Evolutionary conservation across 2,329 filamentous ascomycete species (phyloP).

Genomic region (Alternaria sp.): DNA sequence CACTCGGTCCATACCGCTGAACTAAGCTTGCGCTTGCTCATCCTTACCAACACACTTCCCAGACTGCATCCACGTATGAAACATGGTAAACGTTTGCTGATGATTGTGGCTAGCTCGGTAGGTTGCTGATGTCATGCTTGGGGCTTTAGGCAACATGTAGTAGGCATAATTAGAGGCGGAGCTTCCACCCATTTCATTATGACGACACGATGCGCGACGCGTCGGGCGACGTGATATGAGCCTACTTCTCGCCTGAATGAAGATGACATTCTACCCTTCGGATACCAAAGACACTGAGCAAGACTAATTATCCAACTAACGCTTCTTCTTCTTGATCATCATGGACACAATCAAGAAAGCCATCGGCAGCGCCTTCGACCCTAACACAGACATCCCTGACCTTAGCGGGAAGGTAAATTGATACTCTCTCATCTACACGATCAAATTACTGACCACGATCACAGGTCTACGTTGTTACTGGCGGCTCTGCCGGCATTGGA

Average conservation of each 20-base stretch:
- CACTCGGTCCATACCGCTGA: background rate
- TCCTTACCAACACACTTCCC: background rate
- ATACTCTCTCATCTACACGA: background rate
- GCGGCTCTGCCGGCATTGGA: slow-evolving; percentile 61
- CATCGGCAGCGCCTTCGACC: slow-evolving; percentile 41
- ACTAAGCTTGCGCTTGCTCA: background rate
- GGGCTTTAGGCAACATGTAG: background rate
- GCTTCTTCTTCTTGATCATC: background rate
- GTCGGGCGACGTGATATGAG: background rate
- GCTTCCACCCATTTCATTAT: slow-evolving; percentile 18
- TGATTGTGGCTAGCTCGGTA: background rate
- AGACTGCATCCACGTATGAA: background rate
- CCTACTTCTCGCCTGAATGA: background rate
- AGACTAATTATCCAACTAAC: background rate
- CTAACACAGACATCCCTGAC: slow-evolving; percentile 53
- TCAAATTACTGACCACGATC: background rate
- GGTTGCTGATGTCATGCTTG: background rate
- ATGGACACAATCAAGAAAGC: slow-evolving; percentile 39
- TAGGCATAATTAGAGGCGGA: background rate
- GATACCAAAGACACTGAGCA: background rate
- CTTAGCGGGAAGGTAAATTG: slow-evolving; percentile 47
- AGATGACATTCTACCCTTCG: background rate
- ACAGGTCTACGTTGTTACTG: slow-evolving; percentile 58
- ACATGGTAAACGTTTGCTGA: background rate
- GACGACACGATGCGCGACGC: slow-evolving; percentile 23